These are phyloP conservation scores for Thraustochytrium sp. DNA, from an alignment of 352 stramenopile species.

Conservation along the genomic window DNA sequence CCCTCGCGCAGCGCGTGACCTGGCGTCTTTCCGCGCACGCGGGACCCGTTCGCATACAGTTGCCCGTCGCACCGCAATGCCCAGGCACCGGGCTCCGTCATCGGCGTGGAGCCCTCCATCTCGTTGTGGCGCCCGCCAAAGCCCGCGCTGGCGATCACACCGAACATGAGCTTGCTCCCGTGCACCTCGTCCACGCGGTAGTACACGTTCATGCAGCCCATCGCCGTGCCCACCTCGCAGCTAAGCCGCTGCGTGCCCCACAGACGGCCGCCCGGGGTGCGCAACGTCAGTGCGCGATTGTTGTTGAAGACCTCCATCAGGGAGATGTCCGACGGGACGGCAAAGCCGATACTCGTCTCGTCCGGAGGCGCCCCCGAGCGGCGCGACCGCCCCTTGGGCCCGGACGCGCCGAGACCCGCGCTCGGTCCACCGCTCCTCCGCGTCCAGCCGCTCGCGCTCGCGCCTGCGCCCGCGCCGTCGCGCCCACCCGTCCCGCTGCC, in stretches of 20 bases:
- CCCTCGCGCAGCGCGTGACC: background rate
- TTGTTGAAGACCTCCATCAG: conserved; percentile 21
- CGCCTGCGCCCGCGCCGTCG: background rate
- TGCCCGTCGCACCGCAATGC: background rate
- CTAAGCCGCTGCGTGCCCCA: conserved; percentile 20
- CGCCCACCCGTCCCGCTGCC: background rate
- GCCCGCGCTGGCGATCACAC: background rate
- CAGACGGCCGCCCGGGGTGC: background rate
- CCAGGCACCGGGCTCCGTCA: background rate
- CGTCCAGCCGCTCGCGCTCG: too few species aligned
- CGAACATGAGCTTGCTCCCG: background rate
- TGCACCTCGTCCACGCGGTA: background rate
- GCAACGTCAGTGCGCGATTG: background rate
- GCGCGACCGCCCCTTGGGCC: too few species aligned
- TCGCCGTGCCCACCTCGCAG: background rate
- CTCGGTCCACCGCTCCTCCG: too few species aligned
- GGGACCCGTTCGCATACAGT: background rate
- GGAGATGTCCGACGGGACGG: background rate
- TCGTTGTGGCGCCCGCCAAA: conserved; percentile 17
- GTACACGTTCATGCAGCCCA: conserved; percentile 1
- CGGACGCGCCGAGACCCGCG: too few species aligned
- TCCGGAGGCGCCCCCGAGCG: background rate
- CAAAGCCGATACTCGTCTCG: background rate
- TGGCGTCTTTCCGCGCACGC: conserved; percentile 1
- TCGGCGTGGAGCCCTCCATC: background rate